phyloP scores from a whole-genome alignment of 2,329 filamentous ascomycete species.

The Alternaria sp. region DNA sequence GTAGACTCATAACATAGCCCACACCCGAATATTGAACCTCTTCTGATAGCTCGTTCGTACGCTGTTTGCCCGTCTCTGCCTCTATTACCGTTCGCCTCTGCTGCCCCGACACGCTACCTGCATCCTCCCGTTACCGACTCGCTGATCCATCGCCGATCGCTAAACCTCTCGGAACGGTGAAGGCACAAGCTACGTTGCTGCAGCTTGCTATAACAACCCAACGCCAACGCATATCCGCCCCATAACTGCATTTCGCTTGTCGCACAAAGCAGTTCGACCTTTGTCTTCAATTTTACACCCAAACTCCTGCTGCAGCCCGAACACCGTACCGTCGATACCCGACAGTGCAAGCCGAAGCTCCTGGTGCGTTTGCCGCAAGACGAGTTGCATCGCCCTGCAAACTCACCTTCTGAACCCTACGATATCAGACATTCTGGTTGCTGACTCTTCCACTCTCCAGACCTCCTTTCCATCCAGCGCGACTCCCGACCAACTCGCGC shows the following conservation, averaged over 20 bases:
- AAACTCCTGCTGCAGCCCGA: conserved; percentile 1
- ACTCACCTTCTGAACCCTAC: background rate
- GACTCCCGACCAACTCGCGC: conserved; percentile 21
- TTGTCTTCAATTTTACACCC: conserved; percentile 20
- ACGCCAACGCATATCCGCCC: conserved; percentile 23
- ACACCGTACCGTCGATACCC: background rate
- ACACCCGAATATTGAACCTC: conserved; percentile 8
- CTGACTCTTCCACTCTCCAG: conserved; percentile 1
- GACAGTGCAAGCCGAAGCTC: conserved; percentile 4
- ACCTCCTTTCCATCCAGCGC: conserved; percentile 10
- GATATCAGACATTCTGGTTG: background rate
- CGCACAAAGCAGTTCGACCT: conserved; percentile 25
- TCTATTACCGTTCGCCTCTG: conserved; percentile 1
- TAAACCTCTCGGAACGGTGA: conserved; percentile 29
- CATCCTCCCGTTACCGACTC: conserved; percentile 29
- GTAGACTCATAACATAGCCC: conserved; percentile 8
- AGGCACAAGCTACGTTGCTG: conserved; percentile 39
- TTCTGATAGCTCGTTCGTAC: background rate
- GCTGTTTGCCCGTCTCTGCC: background rate
- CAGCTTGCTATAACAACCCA: conserved; percentile 37
- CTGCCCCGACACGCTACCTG: conserved; percentile 14
- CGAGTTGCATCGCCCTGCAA: background rate
- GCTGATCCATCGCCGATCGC: conserved; percentile 46
- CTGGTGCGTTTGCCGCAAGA: conserved; percentile 11
- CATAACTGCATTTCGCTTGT: conserved; percentile 21